These are phyloP conservation scores for Phyllosticta citrichinensis DNA, from an alignment of 2,329 filamentous ascomycete genomes.

Conservation along the genomic window DNA sequence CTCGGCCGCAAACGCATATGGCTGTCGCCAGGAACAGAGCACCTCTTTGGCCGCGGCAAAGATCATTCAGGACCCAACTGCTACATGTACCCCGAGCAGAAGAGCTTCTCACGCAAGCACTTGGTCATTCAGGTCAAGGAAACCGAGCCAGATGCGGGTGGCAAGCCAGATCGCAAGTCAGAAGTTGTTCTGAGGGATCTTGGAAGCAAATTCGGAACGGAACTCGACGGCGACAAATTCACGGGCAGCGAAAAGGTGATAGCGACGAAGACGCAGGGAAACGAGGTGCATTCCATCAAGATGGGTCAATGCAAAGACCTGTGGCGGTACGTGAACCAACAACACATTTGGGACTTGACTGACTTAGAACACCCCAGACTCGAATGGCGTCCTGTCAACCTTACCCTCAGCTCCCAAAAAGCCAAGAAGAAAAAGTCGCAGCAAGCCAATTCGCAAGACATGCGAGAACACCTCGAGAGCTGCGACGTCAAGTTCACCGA, in stretches of 20 bases:
- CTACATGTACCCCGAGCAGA: slow-evolving; percentile 50
- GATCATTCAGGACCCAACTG: slow-evolving; percentile 43
- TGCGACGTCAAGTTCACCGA: slow-evolving; percentile 80
- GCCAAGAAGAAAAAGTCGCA: neutral
- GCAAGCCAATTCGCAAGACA: slow-evolving; percentile 25
- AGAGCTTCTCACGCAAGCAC: slow-evolving; percentile 82
- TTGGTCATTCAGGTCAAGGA: slow-evolving; percentile 62
- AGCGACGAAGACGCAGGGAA: slow-evolving; percentile 37
- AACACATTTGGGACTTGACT: neutral
- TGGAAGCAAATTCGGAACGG: slow-evolving; percentile 73
- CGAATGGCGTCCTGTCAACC: neutral
- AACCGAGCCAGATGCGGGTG: slow-evolving; percentile 55
- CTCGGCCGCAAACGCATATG: slow-evolving; percentile 61
- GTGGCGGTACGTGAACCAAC: slow-evolving; percentile 41
- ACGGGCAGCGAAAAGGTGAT: slow-evolving; percentile 39
- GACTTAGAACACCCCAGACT: neutral
- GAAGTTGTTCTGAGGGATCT: slow-evolving; percentile 63
- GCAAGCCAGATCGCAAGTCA: slow-evolving; percentile 48
- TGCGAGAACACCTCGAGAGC: slow-evolving; percentile 60
- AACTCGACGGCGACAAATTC: slow-evolving; percentile 62
- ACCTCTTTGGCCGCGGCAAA: slow-evolving; percentile 73
- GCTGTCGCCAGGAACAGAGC: slow-evolving; percentile 76
- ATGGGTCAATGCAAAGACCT: slow-evolving; percentile 60
- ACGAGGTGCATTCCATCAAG: slow-evolving; percentile 53
- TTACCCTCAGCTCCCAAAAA: neutral